Evolutionary conservation across 192 early-diverging fungal species (phyloP), one percentile per base, ranked within the genome.

Genomic region (Linnemannia zychae): DNA sequence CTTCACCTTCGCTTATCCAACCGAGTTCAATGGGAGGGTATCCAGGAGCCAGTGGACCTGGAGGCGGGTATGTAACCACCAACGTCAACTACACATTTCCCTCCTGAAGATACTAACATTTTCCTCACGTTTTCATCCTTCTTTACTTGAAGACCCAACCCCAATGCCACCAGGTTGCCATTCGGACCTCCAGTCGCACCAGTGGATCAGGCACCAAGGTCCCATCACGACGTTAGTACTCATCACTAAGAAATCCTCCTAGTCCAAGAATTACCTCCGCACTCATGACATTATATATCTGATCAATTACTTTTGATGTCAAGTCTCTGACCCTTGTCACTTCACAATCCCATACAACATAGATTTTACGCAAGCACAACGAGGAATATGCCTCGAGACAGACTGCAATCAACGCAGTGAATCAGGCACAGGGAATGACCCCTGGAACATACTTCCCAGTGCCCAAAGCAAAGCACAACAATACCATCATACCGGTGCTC

Each of bases 151-250:
- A 78, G 82, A 69, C 20, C 76, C 4, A 33, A 33, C 20, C 33
- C 69, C 38, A 72, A 37, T n/a, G 50, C 46, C 17, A 66, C 68
- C 3, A 71, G 77, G 67, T 60, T 40, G 36, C 83, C 83, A 0
- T 85, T 85, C 53, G 83, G 83, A 16, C 83, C 83, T 15, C 83
- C 83, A 34, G 50, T 85, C 3, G 73, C 74, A 28, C 77, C 83
- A 3, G 50, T 53, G 16, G 83, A 79, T 20, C 77, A 68, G 16
- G 78, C 77, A 3, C 74, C 74, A 53, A 85, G 79, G 28, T 79
- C 83, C 22, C 83, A 85, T 47, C 83, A 85, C 37, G 83, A 85
- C 57, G 83, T 85, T 76, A 71, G 31, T 53, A n/a, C 4, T 75
- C 52, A 67, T 24, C 40, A 47, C 2, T 17, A n/a, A n/a, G 31